These are phyloP conservation scores for Ceratocystis eucalypticola DNA, from an alignment of 2,329 filamentous ascomycete species.

Conservation along the genomic window DNA sequence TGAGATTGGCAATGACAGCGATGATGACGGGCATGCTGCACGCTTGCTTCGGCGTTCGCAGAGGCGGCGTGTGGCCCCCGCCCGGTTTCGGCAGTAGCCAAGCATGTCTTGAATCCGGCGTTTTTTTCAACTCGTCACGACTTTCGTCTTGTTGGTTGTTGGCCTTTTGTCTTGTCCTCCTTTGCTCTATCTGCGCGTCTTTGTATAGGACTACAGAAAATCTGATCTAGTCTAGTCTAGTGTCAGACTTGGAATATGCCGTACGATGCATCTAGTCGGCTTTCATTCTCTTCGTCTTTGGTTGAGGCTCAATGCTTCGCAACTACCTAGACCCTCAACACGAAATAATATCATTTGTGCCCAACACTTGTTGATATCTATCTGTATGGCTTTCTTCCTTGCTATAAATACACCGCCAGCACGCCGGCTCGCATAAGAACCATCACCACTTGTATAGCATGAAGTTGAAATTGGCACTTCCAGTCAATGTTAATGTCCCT, in stretches of 20 bases:
- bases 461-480: not conserved
- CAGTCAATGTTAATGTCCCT: conserved; percentile 11
- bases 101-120: not conserved
- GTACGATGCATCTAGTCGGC: not conserved
- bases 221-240: too few species aligned
- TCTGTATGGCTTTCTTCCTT: not conserved
- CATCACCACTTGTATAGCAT: not conserved
- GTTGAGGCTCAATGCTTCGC: not conserved
- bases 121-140: not conserved
- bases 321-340: not conserved
- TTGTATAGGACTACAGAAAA: too few species aligned
- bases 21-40: not conserved
- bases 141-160: conserved; percentile 8
- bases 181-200: not conserved
- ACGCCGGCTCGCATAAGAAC: not conserved
- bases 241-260: too few species aligned
- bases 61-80: conserved; percentile 14
- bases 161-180: not conserved
- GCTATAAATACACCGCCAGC: not conserved
- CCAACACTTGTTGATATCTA: too few species aligned
- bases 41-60: not conserved
- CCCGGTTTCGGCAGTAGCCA: not conserved
- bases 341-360: too few species aligned
- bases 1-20: too few species aligned
- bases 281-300: not conserved